phyloP scores from a whole-genome alignment of 1,139 yeast species.

The Protomyces inouyei region DNA sequence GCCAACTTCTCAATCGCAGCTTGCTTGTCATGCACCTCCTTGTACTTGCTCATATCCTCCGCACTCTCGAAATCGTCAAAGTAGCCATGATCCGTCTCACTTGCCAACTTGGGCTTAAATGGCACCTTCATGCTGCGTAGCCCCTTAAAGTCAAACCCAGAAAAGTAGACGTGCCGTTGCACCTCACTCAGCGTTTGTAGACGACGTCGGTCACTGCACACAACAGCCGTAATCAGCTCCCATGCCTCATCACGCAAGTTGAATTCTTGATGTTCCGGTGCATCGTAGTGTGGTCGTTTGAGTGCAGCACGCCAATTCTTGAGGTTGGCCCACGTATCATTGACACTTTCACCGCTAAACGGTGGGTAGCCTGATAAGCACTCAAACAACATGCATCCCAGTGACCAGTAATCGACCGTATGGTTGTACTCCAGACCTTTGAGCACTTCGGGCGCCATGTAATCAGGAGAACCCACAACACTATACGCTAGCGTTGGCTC shows the following conservation, averaged over 20 bases:
- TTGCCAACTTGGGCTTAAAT: slow-evolving; percentile 91
- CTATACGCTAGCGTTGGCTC: slow-evolving; percentile 83
- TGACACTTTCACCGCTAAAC: slow-evolving; percentile 86
- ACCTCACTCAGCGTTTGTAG: slow-evolving; percentile 75
- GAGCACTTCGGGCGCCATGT: slow-evolving; percentile 96
- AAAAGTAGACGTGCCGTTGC: slow-evolving; percentile 71
- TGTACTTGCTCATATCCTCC: slow-evolving; percentile 94
- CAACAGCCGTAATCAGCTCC: slow-evolving; percentile 71
- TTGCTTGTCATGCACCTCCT: slow-evolving; percentile 89
- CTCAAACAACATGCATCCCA: slow-evolving; percentile 92
- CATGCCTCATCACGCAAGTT: slow-evolving; percentile 71
- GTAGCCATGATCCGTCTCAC: slow-evolving; percentile 97
- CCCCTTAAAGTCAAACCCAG: slow-evolving; percentile 72
- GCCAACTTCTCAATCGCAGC: slow-evolving; percentile 78
- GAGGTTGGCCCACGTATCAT: slow-evolving; percentile 89
- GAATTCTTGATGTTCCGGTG: slow-evolving; percentile 29
- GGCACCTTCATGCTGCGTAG: slow-evolving; percentile 62
- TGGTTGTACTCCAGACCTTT: slow-evolving; percentile 91
- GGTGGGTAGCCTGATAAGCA: slow-evolving; percentile 96
- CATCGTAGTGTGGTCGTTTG: slow-evolving; percentile 66
- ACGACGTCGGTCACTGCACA: slow-evolving; percentile 74
- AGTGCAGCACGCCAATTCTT: slow-evolving; percentile 88
- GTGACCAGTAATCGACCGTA: slow-evolving; percentile 97
- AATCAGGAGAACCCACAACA: slow-evolving; percentile 97
- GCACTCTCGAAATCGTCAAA: slow-evolving; percentile 97